Conservation (phyloP, 805 yeast genomes). For the Ogataea zsoltii region DNA sequence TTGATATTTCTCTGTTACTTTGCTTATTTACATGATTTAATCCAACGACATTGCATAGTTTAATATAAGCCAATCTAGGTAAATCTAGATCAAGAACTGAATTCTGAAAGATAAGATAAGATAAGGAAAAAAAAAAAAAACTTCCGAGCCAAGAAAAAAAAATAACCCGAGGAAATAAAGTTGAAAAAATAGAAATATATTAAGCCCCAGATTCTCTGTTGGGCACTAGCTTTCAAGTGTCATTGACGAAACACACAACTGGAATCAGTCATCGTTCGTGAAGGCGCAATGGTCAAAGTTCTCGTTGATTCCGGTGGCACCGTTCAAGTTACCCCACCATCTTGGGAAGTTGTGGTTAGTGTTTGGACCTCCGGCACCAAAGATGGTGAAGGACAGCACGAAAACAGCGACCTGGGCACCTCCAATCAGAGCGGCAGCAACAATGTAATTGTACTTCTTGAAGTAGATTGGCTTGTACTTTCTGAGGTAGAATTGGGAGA, state of each 20-base stretch:
- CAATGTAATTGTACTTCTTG: slow-evolving; percentile 49
- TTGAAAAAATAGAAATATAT: too few relatives aligned
- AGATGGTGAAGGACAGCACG: slow-evolving; percentile 34
- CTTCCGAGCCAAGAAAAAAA: background rate
- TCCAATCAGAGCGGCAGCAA: slow-evolving; percentile 52
- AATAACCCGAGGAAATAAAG: background rate
- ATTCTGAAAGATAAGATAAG: background rate
- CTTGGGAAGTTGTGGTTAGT: slow-evolving; percentile 30
- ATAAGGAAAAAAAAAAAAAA: background rate
- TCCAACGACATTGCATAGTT: background rate
- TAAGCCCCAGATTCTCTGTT: too few relatives aligned
- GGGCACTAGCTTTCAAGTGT: too few relatives aligned
- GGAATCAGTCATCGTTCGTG: slow-evolving; percentile 15
- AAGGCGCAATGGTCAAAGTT: slow-evolving; percentile 18
- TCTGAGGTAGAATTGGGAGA: slow-evolving; percentile 29
- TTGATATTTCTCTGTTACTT: too few relatives aligned
- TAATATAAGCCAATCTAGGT: background rate
- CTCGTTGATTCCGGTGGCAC: slow-evolving; percentile 17
- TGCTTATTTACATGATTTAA: too few relatives aligned
- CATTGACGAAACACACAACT: too few relatives aligned
- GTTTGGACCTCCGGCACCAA: slow-evolving; percentile 34
- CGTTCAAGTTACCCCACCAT: slow-evolving; percentile 36
- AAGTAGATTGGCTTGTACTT: slow-evolving; percentile 28
- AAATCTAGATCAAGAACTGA: background rate
- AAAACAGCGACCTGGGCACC: slow-evolving; percentile 40